These are phyloP conservation scores for Salix caprea DNA, from an alignment of 345 rosid genomes.

Conservation along the genomic window DNA sequence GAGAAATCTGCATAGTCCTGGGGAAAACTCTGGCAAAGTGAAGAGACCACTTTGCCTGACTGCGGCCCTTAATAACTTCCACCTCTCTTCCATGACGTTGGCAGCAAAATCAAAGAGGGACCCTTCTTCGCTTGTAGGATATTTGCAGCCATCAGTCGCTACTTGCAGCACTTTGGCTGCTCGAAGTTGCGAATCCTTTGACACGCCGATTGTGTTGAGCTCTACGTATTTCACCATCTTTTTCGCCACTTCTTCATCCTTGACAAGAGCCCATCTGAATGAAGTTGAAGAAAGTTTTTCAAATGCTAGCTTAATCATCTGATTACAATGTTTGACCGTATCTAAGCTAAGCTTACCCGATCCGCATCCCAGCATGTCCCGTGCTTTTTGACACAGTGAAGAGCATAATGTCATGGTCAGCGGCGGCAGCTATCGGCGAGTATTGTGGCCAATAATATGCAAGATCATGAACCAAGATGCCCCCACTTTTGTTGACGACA, in stretches of 20 bases:
- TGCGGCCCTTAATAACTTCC: slow-evolving; percentile 61
- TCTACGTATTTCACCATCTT: slow-evolving; percentile 79
- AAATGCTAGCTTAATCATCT: neutral
- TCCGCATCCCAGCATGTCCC: slow-evolving; percentile 91
- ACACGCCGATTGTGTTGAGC: slow-evolving; percentile 82
- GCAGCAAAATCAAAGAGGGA: slow-evolving; percentile 55
- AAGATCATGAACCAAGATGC: slow-evolving; percentile 76
- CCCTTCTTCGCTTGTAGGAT: slow-evolving; percentile 11
- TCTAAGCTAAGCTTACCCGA: slow-evolving; percentile 51
- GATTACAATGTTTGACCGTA: neutral
- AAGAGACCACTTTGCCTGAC: slow-evolving; percentile 51
- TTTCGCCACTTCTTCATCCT: slow-evolving; percentile 58
- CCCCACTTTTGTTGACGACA: slow-evolving; percentile 61
- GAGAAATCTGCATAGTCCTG: slow-evolving; percentile 54
- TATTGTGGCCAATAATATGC: slow-evolving; percentile 98
- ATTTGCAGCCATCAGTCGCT: slow-evolving; percentile 46
- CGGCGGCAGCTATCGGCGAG: slow-evolving; percentile 64
- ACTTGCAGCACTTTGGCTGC: slow-evolving; percentile 71
- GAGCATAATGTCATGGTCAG: slow-evolving; percentile 73
- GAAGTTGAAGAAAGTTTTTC: neutral
- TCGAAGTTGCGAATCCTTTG: slow-evolving; percentile 83
- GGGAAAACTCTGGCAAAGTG: slow-evolving; percentile 54
- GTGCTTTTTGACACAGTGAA: slow-evolving; percentile 83
- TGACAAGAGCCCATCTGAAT: slow-evolving; percentile 82
- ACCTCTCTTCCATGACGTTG: slow-evolving; percentile 52